phyloP scores from a whole-genome alignment of 306 rosid genomes.

The Fagus sylvatica region DNA sequence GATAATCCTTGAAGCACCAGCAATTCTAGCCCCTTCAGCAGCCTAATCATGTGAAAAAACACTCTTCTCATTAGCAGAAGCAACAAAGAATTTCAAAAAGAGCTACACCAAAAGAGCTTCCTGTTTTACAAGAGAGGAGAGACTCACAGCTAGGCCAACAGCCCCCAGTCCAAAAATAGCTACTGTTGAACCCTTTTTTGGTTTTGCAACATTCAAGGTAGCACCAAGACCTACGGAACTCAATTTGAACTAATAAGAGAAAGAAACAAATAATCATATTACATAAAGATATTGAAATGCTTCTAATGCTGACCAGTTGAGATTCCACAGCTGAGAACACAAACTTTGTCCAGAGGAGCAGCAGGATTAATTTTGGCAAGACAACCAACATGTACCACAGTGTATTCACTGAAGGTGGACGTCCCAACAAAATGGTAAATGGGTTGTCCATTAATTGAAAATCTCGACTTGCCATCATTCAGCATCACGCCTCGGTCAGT shows the following conservation, averaged over 20 bases:
- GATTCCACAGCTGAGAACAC: slow-evolving; percentile 86
- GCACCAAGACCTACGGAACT: slow-evolving; percentile 54
- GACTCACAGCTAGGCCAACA: slow-evolving; percentile 65
- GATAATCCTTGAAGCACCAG: slow-evolving; percentile 19
- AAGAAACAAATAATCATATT: too few relatives aligned
- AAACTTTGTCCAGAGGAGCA: slow-evolving; percentile 93
- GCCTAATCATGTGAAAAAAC: slow-evolving; percentile 9
- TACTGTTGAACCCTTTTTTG: slow-evolving; percentile 46
- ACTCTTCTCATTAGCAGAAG: too few relatives aligned
- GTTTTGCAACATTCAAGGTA: slow-evolving; percentile 64
- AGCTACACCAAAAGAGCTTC: background rate
- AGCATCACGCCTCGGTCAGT: slow-evolving; percentile 79
- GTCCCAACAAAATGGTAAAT: slow-evolving; percentile 81
- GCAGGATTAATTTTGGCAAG: slow-evolving; percentile 80
- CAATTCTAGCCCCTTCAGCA: slow-evolving; percentile 16
- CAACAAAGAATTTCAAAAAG: background rate
- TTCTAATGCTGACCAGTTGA: slow-evolving; percentile 59
- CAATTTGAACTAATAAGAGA: too few relatives aligned
- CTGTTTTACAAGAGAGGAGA: too few relatives aligned
- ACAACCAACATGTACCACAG: slow-evolving; percentile 73
- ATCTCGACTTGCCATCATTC: slow-evolving; percentile 57
- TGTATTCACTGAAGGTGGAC: slow-evolving; percentile 85
- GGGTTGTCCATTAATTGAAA: slow-evolving; percentile 69
- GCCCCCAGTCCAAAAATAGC: slow-evolving; percentile 68
- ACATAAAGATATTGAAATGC: too few relatives aligned